Percentiles rank a stretch among this genome's conserved stretches.
These are phyloP conservation scores for Colletotrichum truncatum DNA, from an alignment of 2,329 filamentous ascomycete species.

Conservation along the genomic window DNA sequence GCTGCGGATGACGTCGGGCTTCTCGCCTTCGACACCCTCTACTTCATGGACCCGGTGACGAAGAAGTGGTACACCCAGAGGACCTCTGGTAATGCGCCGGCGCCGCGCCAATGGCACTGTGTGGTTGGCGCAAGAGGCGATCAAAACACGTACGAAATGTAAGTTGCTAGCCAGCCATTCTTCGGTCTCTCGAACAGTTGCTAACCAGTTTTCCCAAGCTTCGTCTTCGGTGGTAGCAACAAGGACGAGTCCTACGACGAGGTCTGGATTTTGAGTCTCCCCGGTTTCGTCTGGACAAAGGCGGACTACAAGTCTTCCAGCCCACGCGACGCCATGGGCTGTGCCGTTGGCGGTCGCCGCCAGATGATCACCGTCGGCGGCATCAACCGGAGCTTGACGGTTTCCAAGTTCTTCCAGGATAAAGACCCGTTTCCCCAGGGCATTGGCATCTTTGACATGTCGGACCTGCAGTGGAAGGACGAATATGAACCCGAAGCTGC, in stretches of 20 bases:
- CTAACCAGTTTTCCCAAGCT: conserved; percentile 2
- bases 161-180: neutral
- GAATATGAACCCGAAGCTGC: conserved; percentile 21
- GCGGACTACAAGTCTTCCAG: conserved; percentile 16
- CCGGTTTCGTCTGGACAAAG: conserved; percentile 32
- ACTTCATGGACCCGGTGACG: conserved; percentile 30
- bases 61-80: conserved; percentile 28
- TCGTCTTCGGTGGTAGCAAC: conserved; percentile 31
- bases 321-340: conserved; percentile 20
- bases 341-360: conserved; percentile 26
- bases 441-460: conserved; percentile 31
- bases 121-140: conserved; percentile 18
- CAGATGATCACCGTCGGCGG: conserved; percentile 32
- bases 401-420: conserved; percentile 6
- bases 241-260: conserved; percentile 12
- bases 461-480: conserved; percentile 24
- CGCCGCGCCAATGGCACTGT: conserved; percentile 24
- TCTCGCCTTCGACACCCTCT: conserved; percentile 22
- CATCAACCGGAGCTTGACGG: neutral
- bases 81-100: conserved; percentile 26
- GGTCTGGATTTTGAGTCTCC: conserved; percentile 30
- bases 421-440: conserved; percentile 25
- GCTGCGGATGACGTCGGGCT: conserved; percentile 7
- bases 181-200: neutral
- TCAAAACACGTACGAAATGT: conserved; percentile 32